Conservation (phyloP, 495 filamentous ascomycete species). For the Chaetomium tenue region DNA sequence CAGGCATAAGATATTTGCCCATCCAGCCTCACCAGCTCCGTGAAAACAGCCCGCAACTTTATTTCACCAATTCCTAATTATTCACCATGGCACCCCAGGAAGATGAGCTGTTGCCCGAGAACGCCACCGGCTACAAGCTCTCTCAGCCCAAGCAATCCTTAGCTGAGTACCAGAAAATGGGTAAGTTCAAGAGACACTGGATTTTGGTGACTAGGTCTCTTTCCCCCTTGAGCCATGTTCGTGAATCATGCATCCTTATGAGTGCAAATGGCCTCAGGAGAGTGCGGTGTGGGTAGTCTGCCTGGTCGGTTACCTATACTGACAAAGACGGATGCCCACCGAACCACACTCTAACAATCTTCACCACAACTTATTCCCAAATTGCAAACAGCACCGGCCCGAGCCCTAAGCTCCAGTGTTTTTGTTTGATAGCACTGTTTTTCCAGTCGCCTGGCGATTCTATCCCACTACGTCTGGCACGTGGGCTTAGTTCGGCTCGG, state of each 20-base stretch:
- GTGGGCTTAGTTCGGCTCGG: neutral
- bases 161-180: conserved; percentile 85
- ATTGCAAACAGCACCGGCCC: neutral
- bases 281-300: conserved; percentile 9
- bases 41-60: conserved; percentile 12
- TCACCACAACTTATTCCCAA: neutral
- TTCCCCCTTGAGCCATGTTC: neutral
- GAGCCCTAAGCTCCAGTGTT: too few species aligned
- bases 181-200: conserved; percentile 52
- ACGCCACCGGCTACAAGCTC: conserved; percentile 93
- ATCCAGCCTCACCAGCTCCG: neutral
- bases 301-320: neutral
- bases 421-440: neutral
- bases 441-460: neutral
- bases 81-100: conserved; percentile 68
- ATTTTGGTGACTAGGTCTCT: conserved; percentile 16
- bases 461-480: neutral
- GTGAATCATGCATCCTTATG: neutral
- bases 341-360: neutral
- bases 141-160: conserved; percentile 94
- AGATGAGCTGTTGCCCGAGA: conserved; percentile 81
- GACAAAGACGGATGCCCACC: neutral
- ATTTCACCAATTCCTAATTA: conserved; percentile 13
- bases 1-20: conserved; percentile 1
- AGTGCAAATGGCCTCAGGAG: neutral